These are phyloP conservation scores for Codiaeum variegatum DNA, from an alignment of 441 rosid species.

Conservation along the genomic window DNA sequence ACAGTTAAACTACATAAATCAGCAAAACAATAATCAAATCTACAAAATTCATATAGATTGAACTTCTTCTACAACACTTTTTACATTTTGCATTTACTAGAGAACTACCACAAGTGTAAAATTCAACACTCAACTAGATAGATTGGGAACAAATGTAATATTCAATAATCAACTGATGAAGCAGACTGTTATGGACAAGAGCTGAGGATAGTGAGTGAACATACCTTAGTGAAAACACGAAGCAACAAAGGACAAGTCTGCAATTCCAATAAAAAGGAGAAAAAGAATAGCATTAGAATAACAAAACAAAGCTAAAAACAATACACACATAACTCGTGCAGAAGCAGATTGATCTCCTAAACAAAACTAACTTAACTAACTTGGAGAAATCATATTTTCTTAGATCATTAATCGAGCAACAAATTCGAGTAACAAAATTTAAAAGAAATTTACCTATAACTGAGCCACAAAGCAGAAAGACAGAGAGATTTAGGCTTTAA, in stretches of 20 bases:
- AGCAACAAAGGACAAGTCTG: slow-evolving; percentile 94
- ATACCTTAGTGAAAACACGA: slow-evolving; percentile 95
- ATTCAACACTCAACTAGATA: neutral
- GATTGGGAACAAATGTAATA: neutral
- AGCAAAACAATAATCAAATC: neutral
- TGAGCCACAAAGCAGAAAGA: neutral
- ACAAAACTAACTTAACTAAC: no score
- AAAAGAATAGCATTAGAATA: slow-evolving; percentile 3
- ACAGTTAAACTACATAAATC: neutral
- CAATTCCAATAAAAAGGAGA: slow-evolving; percentile 3
- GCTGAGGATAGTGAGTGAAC: neutral
- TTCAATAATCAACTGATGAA: neutral
- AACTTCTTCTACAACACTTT: no score
- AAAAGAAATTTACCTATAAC: neutral
- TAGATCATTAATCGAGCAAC: neutral
- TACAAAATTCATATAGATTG: neutral
- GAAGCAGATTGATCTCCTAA: no score
- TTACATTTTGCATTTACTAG: neutral
- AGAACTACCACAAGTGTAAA: neutral
- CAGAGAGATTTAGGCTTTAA: neutral
- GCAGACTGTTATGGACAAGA: neutral
- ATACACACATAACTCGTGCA: neutral
- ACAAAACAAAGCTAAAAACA: neutral
- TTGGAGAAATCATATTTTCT: neutral
- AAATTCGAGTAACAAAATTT: neutral